Conservation (phyloP, 352 stramenopile species). For the Pythium monospermum region DNA sequence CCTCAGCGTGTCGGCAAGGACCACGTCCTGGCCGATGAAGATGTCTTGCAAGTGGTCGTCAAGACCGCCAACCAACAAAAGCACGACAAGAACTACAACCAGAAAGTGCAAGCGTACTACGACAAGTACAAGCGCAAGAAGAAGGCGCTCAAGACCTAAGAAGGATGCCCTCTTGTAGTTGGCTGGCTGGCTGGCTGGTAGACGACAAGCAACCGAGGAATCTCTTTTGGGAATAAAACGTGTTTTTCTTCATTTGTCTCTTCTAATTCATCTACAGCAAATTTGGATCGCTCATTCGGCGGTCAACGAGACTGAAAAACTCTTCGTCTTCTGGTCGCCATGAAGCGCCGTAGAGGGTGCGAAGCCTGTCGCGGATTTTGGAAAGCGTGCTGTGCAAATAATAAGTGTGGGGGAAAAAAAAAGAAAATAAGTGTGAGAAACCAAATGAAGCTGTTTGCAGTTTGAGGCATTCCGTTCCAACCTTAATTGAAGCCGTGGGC, state of each 20-base stretch:
- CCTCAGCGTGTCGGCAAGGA: slow-evolving; percentile 94
- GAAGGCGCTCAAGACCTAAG: slow-evolving; percentile 90
- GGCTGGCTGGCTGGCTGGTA: too few species aligned
- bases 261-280: too few species aligned
- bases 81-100: slow-evolving; percentile 96
- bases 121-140: slow-evolving; percentile 97
- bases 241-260: too few species aligned
- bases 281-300: slow-evolving; percentile 14
- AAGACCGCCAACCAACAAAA: slow-evolving; percentile 99
- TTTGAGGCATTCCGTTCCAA: too few species aligned
- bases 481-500: slow-evolving; percentile 16
- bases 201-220: too few species aligned
- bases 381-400: slow-evolving; percentile 37
- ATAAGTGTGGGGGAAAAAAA: background rate
- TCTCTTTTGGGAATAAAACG: too few species aligned
- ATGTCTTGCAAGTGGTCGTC: slow-evolving; percentile 97
- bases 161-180: too few species aligned
- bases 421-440: too few species aligned
- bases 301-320: slow-evolving; percentile 33
- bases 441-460: too few species aligned
- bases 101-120: slow-evolving; percentile 93
- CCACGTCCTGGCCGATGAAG: slow-evolving; percentile 96
- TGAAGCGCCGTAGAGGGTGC: slow-evolving; percentile 41
- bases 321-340: slow-evolving; percentile 47
- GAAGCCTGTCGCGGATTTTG: slow-evolving; percentile 57